phyloP scores from a whole-genome alignment of 164 flowering plant genomes.

The Protea cynaroides region DNA sequence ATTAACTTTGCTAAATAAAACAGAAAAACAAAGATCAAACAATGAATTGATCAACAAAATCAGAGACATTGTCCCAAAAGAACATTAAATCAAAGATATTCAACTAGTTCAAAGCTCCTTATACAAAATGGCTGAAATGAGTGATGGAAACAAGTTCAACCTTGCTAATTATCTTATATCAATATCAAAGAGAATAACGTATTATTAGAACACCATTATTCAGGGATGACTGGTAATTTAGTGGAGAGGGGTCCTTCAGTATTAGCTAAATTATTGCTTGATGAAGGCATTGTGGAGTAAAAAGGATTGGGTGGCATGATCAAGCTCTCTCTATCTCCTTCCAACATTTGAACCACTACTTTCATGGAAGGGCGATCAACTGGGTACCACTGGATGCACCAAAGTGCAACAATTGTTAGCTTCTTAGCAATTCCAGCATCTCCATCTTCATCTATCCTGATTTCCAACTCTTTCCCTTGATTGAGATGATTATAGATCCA shows the following conservation, averaged over 20 bases:
- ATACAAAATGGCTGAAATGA: no score
- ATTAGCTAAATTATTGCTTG: not conserved
- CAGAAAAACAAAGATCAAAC: no score
- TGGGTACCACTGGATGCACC: conserved; percentile 22
- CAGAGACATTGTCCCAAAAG: no score
- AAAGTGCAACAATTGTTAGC: conserved; percentile 16
- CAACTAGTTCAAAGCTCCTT: no score
- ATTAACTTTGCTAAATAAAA: no score
- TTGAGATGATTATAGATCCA: conserved; percentile 27
- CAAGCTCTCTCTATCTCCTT: not conserved
- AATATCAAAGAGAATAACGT: no score
- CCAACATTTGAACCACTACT: conserved; percentile 4
- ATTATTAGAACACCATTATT: no score
- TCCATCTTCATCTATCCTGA: conserved; percentile 13
- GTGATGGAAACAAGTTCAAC: no score
- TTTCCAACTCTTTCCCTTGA: conserved; percentile 15
- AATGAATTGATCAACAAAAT: no score
- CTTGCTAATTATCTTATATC: no score
- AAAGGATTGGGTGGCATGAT: not conserved
- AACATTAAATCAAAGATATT: no score
- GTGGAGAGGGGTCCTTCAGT: not conserved
- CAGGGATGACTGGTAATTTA: no score
- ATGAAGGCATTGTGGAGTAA: not conserved
- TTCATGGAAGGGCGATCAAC: conserved; percentile 19
- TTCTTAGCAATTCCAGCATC: conserved; percentile 17